phyloP scores from a whole-genome alignment of 257 asterid genomes.

The Solanum appendiculatum region DNA sequence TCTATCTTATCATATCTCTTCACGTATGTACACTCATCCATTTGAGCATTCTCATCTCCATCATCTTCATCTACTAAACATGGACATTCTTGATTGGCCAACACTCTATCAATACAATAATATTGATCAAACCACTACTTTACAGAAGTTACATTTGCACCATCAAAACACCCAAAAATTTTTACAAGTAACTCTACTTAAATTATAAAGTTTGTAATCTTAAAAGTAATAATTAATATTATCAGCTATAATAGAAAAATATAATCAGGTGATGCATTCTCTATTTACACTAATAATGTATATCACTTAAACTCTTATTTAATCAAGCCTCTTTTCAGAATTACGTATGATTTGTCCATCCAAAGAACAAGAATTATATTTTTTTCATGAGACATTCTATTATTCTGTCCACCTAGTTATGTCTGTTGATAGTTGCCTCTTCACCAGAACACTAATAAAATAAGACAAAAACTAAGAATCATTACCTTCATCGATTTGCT shows the following conservation, averaged over 20 bases:
- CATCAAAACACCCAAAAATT: not conserved
- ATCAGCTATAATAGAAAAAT: not conserved
- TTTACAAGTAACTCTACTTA: not conserved
- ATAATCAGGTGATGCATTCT: not conserved
- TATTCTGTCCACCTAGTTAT: not conserved
- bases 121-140: not conserved
- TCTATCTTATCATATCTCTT: not conserved
- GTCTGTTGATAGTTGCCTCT: constrained; percentile 2
- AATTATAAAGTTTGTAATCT: not conserved
- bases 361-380: not conserved
- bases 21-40: not conserved
- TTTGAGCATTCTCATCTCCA: not conserved
- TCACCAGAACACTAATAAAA: constrained; percentile 3
- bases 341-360: not conserved
- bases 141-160: not conserved
- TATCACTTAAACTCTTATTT: not conserved
- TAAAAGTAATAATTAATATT: not conserved
- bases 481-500: constrained; percentile 6
- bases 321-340: not conserved
- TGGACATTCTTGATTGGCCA: not conserved
- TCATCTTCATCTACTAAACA: not conserved
- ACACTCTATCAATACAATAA: not conserved
- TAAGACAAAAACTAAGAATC: constrained; percentile 1
- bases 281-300: not conserved
- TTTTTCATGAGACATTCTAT: not conserved